Percentiles rank a stretch among this genome's conserved stretches.
These are phyloP conservation scores for Boletus huronensis DNA, from an alignment of 768 basidiomycete genomes.

Conservation along the genomic window DNA sequence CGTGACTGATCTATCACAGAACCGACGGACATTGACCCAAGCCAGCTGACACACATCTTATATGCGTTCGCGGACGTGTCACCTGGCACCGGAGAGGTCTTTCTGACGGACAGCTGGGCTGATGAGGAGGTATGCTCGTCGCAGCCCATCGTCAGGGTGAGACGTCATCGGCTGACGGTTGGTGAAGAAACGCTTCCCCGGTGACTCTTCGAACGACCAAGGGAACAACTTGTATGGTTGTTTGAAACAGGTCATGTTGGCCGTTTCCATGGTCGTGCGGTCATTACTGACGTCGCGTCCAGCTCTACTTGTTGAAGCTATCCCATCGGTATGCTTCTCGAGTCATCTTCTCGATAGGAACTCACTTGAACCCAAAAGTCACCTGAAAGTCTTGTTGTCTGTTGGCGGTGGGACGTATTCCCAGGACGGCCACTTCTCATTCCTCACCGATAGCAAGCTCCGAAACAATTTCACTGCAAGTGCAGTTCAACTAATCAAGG, in stretches of 20 bases:
- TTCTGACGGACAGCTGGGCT: conserved; percentile 69
- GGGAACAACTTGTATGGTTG: conserved; percentile 82
- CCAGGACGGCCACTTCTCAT: conserved; percentile 63
- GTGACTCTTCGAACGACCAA: conserved; percentile 68
- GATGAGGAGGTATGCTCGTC: conserved; percentile 53
- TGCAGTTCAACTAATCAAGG: conserved; percentile 62
- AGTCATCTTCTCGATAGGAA: neutral
- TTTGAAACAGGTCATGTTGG: conserved; percentile 61
- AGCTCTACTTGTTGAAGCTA: conserved; percentile 55
- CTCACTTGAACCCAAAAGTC: conserved; percentile 24
- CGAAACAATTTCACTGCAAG: conserved; percentile 56
- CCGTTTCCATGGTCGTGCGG: neutral
- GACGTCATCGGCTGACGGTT: conserved; percentile 9
- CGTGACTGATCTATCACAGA: conserved; percentile 37
- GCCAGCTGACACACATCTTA: conserved; percentile 68
- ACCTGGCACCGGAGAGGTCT: conserved; percentile 55
- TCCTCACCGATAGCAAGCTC: conserved; percentile 49
- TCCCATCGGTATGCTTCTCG: conserved; percentile 39
- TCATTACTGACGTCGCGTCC: neutral
- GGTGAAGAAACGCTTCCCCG: conserved; percentile 62
- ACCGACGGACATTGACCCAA: conserved; percentile 58
- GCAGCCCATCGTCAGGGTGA: neutral
- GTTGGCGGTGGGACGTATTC: conserved; percentile 71
- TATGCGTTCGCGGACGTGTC: conserved; percentile 80
- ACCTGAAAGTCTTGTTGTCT: conserved; percentile 50